Conservation (phyloP, 441 rosid species). For the Gossypium lobatum region DNA sequence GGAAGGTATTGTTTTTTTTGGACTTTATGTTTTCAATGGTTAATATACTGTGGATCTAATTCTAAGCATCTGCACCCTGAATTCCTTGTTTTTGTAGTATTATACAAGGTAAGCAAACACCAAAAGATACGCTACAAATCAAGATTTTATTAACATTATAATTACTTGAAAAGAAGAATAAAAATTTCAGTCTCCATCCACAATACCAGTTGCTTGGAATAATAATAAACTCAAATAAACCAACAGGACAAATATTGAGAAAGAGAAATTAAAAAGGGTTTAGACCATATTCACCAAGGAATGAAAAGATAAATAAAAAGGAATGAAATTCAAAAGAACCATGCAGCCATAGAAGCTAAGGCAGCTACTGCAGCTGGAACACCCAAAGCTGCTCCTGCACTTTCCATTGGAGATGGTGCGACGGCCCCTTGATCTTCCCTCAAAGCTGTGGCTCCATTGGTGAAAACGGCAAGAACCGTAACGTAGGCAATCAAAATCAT, state of each 20-base stretch:
- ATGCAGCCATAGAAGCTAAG: conserved; percentile 22
- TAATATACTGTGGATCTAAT: not conserved
- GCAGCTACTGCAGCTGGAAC: conserved; percentile 25
- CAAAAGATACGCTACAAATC: not conserved
- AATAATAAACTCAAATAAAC: not conserved
- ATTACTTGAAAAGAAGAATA: not conserved
- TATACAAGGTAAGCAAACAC: not conserved
- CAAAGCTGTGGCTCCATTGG: conserved; percentile 9
- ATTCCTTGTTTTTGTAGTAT: not conserved
- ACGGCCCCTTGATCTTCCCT: conserved; percentile 23
- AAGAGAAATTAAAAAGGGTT: not conserved
- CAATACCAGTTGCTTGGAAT: not conserved
- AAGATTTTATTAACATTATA: not conserved
- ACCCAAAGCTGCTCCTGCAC: conserved; percentile 19
- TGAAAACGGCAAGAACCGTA: conserved; percentile 16
- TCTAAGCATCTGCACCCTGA: not conserved
- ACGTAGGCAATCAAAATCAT: conserved; percentile 23
- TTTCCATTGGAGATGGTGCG: conserved; percentile 30
- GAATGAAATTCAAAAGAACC: conserved; percentile 19
- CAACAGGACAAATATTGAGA: not conserved
- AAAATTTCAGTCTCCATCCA: not conserved
- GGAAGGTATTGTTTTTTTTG: not conserved
- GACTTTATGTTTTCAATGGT: not conserved
- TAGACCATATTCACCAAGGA: not conserved
- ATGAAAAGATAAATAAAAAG: not conserved